Conservation (phyloP, 768 basidiomycete species). For the Trametes coccinea region DNA sequence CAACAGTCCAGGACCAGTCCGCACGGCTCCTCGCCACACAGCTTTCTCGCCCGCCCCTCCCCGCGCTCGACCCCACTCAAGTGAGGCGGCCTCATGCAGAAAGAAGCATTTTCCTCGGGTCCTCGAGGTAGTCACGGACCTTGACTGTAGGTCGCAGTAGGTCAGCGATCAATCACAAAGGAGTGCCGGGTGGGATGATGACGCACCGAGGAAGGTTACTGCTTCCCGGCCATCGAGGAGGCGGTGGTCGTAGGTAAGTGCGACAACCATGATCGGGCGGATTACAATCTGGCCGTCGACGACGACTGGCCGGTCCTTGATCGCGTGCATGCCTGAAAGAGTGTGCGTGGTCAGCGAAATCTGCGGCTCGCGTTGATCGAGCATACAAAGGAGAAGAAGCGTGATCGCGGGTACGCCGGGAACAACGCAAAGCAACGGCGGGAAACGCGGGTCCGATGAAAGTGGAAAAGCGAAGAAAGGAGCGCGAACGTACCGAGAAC, state of each 20-base stretch:
- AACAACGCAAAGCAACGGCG: background rate
- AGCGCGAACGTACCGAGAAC: conserved; percentile 65
- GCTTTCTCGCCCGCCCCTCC: background rate
- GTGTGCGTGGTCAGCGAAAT: background rate
- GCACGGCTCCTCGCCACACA: background rate
- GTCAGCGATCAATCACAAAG: background rate
- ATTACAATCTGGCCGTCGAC: conserved; percentile 95
- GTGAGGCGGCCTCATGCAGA: conserved; percentile 29
- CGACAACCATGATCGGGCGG: conserved; percentile 95
- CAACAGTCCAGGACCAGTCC: conserved; percentile 1
- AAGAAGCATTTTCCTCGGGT: conserved; percentile 89
- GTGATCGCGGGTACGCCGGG: conserved; percentile 3
- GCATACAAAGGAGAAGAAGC: background rate
- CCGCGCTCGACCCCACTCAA: background rate
- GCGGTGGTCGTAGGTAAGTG: conserved; percentile 93
- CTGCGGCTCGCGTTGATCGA: background rate
- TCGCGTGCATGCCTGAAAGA: conserved; percentile 81
- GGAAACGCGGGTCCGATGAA: conserved; percentile 8
- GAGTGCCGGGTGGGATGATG: conserved; percentile 2
- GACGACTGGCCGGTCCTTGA: conserved; percentile 89
- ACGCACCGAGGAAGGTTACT: conserved; percentile 93
- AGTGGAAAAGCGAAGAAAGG: background rate
- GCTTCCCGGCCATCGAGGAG: conserved; percentile 95
- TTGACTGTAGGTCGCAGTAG: conserved; percentile 52
- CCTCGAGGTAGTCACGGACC: conserved; percentile 92